Conservation (phyloP, 2,329 filamentous ascomycete species). For the Hysterium pulicare region DNA sequence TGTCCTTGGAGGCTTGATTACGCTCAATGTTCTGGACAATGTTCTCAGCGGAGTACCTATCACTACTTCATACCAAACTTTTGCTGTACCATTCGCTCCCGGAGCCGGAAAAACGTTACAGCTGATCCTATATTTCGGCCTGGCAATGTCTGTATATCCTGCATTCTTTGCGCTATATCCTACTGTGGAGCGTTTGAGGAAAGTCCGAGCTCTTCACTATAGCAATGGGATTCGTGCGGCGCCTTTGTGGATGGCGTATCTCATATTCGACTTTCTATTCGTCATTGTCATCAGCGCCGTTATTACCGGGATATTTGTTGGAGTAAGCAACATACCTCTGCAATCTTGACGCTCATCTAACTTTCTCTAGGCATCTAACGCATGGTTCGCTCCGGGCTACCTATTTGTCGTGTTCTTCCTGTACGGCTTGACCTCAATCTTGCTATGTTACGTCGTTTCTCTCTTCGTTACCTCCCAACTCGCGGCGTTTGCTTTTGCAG, state of each 20-base stretch:
- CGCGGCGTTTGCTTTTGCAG: conserved; percentile 78
- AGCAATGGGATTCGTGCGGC: conserved; percentile 82
- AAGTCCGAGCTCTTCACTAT: conserved; percentile 82
- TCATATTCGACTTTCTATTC: conserved; percentile 74
- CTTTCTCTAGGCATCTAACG: conserved; percentile 44
- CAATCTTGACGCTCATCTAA: background rate
- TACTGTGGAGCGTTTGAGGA: conserved; percentile 74
- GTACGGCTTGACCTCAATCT: conserved; percentile 73
- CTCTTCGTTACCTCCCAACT: conserved; percentile 76
- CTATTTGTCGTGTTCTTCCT: conserved; percentile 77
- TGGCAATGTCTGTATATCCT: conserved; percentile 74
- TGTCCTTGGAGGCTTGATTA: conserved; percentile 66
- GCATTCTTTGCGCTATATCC: conserved; percentile 88
- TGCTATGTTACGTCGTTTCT: conserved; percentile 78
- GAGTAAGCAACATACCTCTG: conserved; percentile 24
- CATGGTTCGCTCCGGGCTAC: conserved; percentile 78
- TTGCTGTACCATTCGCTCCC: conserved; percentile 70
- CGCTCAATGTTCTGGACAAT: conserved; percentile 88
- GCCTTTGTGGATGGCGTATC: conserved; percentile 82
- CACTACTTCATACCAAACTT: conserved; percentile 67
- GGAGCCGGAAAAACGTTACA: conserved; percentile 70
- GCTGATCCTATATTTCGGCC: conserved; percentile 74
- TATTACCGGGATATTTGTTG: conserved; percentile 66
- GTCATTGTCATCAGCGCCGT: conserved; percentile 65
- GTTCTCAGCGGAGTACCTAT: conserved; percentile 67